Base-by-base conservation (phyloP, 208 protist species). In the Crithidia sp. region DNA sequence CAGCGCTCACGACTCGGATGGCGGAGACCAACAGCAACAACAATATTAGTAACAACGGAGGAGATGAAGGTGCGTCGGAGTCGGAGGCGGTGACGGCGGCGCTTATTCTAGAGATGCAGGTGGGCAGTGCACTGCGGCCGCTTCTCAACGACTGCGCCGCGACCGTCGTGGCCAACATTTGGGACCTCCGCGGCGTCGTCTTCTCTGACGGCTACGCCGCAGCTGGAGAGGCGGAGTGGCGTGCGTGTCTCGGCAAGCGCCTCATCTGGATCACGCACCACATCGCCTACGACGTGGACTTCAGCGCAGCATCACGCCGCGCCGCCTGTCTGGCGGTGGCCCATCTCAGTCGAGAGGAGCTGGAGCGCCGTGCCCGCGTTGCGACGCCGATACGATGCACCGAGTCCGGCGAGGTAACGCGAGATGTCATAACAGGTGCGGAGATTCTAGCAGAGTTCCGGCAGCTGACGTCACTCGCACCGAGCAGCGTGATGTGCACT, bases 91-190 rank as follows among this genome's bases (percentile, higher is more conserved):
- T 7, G 17, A 54, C 37, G 7, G 55, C 16, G 13, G 50, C 59
- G 14, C n/a, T 13, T 19, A 36, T 2, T 14, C 64, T 36, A 5
- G 64, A 58, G 17, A 28, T 50, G 64, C 52, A 68, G 12, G 16
- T 68, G 40, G 3, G 36, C 0, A 36, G 17, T 2, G 44, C 16
- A 10, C 37, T 69, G 59, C 14, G 45, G 67, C 59, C 74, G 44
- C 74, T 79, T 2, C 60, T 79, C 2, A 47, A 9, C 5, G 36
- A 54, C 37, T 17, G 37, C 67, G 54, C 74, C 0, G 36, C 43
- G 14, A 45, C 43, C 0, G 17, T 87, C 13, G 76, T 90, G 16
- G 63, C 67, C 16, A 90, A 87, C 67, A 68, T 90, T 41, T 90
- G 85, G 85, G 76, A 72, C 36, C 58, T 85, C 17, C 64, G 84